These are phyloP conservation scores for Neocallimastix lanati DNA, from an alignment of 192 early-diverging fungal species.

Conservation along the genomic window DNA sequence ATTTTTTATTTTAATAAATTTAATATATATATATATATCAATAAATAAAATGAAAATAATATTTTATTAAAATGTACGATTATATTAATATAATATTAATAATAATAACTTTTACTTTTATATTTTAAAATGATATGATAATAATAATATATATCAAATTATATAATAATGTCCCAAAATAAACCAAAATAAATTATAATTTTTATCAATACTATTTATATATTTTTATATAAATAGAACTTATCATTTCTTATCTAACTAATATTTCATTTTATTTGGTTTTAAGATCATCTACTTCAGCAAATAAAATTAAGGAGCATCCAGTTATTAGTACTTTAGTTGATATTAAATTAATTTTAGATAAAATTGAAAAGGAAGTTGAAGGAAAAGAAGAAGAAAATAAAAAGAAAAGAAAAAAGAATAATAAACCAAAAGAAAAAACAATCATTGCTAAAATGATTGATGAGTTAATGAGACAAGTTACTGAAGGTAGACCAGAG, in stretches of 20 bases:
- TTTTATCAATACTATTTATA: no score
- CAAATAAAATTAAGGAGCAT: background rate
- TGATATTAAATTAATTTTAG: background rate
- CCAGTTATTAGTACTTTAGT: background rate
- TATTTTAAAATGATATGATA: no score
- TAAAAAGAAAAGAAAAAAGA: conserved; percentile 9
- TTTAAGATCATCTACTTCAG: background rate
- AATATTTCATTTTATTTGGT: conserved; percentile 6
- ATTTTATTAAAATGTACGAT: no score
- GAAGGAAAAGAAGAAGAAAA: conserved; percentile 8
- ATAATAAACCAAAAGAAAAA: background rate
- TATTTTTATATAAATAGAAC: no score
- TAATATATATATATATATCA: no score
- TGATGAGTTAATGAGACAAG: background rate
- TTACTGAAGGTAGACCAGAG: background rate
- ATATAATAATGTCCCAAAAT: no score
- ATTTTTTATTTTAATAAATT: background rate
- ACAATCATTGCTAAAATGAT: background rate
- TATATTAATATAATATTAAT: no score
- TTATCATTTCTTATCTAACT: background rate
- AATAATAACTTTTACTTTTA: no score
- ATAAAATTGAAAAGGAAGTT: conserved; percentile 11
- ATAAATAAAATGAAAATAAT: no score
- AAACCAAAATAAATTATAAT: no score
- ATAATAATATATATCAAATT: no score